These are phyloP conservation scores for Vigna unguiculata DNA, from an alignment of 306 rosid genomes.

Conservation along the genomic window DNA sequence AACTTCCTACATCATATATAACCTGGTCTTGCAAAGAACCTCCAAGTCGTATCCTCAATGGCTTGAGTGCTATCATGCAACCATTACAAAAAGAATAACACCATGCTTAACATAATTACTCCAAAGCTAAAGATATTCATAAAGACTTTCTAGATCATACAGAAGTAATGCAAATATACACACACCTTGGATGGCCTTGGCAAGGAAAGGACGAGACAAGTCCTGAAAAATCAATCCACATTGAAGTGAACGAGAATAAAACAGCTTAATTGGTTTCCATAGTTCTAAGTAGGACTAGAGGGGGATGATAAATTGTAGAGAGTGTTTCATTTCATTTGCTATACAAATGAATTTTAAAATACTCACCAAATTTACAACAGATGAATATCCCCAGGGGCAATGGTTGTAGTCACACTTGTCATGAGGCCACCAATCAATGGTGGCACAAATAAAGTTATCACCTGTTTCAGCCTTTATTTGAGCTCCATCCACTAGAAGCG, in stretches of 20 bases:
- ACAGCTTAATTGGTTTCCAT: conserved; percentile 17
- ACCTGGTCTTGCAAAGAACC: conserved; percentile 97
- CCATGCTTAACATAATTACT: conserved; percentile 26
- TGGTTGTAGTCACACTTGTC: conserved; percentile 86
- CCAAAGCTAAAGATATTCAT: conserved; percentile 18
- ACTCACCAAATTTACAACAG: conserved; percentile 78
- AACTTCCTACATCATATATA: conserved; percentile 71
- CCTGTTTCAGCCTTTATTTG: conserved; percentile 60
- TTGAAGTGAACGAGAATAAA: conserved; percentile 41
- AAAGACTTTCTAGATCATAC: conserved; percentile 10
- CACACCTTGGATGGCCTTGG: conserved; percentile 88
- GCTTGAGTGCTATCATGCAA: conserved; percentile 77
- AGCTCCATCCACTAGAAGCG: conserved; percentile 70
- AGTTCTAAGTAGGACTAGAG: background rate
- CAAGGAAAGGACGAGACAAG: conserved; percentile 83
- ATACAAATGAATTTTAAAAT: conserved; percentile 21
- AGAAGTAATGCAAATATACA: conserved; percentile 37
- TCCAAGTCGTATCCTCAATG: conserved; percentile 90
- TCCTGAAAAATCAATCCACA: conserved; percentile 72
- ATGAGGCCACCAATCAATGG: conserved; percentile 98
- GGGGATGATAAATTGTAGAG: conserved; percentile 24
- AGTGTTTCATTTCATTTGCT: conserved; percentile 35
- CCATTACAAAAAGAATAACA: conserved; percentile 43
- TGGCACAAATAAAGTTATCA: conserved; percentile 84
- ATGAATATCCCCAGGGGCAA: conserved; percentile 92